Evolutionary conservation across 192 early-diverging fungal species (phyloP).

Genomic region (Chytriomyces sp.): DNA sequence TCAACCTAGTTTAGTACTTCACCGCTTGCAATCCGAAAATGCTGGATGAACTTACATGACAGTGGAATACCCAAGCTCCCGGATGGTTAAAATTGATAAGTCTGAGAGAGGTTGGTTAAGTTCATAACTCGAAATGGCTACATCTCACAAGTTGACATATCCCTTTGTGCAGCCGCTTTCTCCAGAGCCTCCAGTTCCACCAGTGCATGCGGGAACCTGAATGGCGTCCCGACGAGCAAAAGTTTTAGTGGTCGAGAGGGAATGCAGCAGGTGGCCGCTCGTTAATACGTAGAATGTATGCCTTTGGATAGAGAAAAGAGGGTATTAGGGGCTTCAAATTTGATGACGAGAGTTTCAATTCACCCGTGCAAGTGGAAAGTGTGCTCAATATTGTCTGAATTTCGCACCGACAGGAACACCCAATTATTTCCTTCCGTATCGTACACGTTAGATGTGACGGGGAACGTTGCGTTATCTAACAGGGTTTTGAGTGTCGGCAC

Average conservation of each 20-base stretch:
- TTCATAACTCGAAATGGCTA: background rate
- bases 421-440: background rate
- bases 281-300: slow-evolving; percentile 14
- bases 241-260: background rate
- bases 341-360: background rate
- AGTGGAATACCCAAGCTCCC: slow-evolving; percentile 6
- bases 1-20: too few relatives aligned
- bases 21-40: too few relatives aligned
- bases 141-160: slow-evolving; percentile 2
- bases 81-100: slow-evolving; percentile 13
- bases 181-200: slow-evolving; percentile 5
- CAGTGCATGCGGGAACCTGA: slow-evolving; percentile 18
- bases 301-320: background rate
- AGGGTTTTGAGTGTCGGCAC: background rate
- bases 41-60: too few relatives aligned
- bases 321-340: background rate
- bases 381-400: slow-evolving; percentile 16
- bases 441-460: background rate
- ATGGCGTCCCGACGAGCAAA: slow-evolving; percentile 17
- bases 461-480: background rate
- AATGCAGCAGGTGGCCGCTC: background rate
- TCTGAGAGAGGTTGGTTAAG: background rate
- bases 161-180: slow-evolving; percentile 14
- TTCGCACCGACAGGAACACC: background rate
- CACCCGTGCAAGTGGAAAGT: slow-evolving; percentile 24